Conservation (phyloP, 768 basidiomycete genomes). For the Boletus tomentosulus region DNA sequence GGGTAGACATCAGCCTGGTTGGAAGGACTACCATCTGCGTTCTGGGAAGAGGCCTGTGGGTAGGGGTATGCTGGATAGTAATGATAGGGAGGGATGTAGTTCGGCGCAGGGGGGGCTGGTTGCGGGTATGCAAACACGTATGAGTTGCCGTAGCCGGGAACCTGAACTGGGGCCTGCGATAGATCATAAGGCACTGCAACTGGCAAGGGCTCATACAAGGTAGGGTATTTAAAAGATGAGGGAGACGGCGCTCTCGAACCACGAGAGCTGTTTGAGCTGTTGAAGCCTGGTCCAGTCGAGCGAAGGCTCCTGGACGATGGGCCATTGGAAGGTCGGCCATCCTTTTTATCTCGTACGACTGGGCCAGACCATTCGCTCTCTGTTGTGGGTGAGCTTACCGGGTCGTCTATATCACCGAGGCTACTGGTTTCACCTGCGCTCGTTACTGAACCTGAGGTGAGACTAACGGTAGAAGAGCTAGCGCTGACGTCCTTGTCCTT, state of each 20-base stretch:
- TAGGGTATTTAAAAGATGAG: slow-evolving; percentile 64
- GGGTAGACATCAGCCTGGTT: slow-evolving; percentile 31
- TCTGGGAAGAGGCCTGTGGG: slow-evolving; percentile 38
- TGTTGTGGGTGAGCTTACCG: slow-evolving; percentile 65
- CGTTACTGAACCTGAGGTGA: slow-evolving; percentile 63
- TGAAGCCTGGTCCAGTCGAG: slow-evolving; percentile 46
- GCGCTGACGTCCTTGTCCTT: slow-evolving; percentile 72
- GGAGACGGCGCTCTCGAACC: slow-evolving; percentile 74
- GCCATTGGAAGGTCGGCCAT: slow-evolving; percentile 48
- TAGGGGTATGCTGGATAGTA: slow-evolving; percentile 50
- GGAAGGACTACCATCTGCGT: slow-evolving; percentile 33
- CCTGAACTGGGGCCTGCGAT: slow-evolving; percentile 29
- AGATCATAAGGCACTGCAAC: slow-evolving; percentile 27
- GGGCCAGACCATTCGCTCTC: slow-evolving; percentile 80
- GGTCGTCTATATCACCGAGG: slow-evolving; percentile 63
- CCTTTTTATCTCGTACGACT: slow-evolving; percentile 52
- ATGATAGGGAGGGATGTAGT: slow-evolving; percentile 38
- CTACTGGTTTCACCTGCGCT: slow-evolving; percentile 56
- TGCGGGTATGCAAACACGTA: slow-evolving; percentile 42
- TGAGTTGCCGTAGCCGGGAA: slow-evolving; percentile 29
- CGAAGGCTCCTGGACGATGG: slow-evolving; percentile 62
- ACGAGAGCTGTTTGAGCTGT: slow-evolving; percentile 59
- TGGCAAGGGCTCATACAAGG: slow-evolving; percentile 60
- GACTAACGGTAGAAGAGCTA: slow-evolving; percentile 70
- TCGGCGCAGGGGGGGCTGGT: slow-evolving; percentile 31